Base-by-base conservation (phyloP, 2,329 filamentous ascomycete species). In the Cladosporium sp. region DNA sequence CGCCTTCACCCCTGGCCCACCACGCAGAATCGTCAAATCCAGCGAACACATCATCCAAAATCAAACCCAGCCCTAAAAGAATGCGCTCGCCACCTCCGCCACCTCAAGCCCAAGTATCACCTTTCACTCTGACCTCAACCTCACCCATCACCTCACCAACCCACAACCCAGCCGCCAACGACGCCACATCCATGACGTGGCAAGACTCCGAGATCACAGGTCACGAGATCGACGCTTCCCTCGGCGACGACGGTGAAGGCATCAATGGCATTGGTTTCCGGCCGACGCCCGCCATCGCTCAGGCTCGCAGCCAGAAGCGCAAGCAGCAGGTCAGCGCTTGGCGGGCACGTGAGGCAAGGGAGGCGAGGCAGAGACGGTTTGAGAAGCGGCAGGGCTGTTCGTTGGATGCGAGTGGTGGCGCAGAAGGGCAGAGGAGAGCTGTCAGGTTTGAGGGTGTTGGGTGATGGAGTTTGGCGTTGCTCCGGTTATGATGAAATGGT, bases 191-290 rank as follows among this genome's bases (percentile, higher is more conserved):
- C 34, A 66, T 75, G 55, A 75, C 73, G 53, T 84, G 82, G 82
- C 77, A 77, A 60, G 78, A 81, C 57, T 73, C 73, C 35, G 82
- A 85, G 62, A 84, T 84, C 61, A 84, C 81, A 4, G 81, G 81
- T 11, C 78, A 83, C 59, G 64, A 74, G 32, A 70, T 69, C 16
- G 73, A 75, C 3, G 73, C 69, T 4, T 78, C 82, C 50, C 77
- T 78, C 6, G 77, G 76, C 37, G 81, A 84, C 61, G 82, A 85
- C 63, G 81, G 81, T 3, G 79, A 80, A 51, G 82, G 82, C 4
- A 77, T 84, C 57, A 84, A 85, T 59, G 82, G 82, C 1, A 75
- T 85, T 52, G 82, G 82, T 0, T 85, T 84, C 65, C 76, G 75
- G 54, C 81, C 82, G 3, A 84, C 81, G 2, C 74, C 81, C 13